Conservation (phyloP, 73 alveolate genomes). For the Blepharisma japonicum region DNA sequence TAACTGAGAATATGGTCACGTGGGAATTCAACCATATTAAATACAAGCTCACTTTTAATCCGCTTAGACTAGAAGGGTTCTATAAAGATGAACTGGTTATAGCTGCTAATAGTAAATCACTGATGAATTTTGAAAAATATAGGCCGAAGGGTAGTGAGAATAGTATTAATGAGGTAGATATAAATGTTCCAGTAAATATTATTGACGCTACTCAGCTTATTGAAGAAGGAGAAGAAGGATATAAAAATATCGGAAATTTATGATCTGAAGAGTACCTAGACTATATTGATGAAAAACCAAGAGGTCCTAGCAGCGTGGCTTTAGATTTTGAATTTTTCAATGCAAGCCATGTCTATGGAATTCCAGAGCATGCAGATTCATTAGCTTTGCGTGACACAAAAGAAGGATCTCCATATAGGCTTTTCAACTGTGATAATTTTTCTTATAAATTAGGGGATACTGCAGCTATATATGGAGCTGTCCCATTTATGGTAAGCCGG, state of each 20-base stretch:
- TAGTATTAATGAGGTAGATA: not conserved
- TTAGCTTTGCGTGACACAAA: conserved; percentile 37
- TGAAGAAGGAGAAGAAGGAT: not conserved
- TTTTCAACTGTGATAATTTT: conserved; percentile 83
- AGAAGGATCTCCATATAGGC: conserved; percentile 49
- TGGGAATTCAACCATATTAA: not conserved
- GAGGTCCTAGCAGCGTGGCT: conserved; percentile 14
- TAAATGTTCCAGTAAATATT: conserved; percentile 6
- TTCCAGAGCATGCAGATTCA: conserved; percentile 49
- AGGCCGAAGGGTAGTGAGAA: not conserved
- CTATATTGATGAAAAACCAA: conserved; percentile 16
- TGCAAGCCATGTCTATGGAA: conserved; percentile 43
- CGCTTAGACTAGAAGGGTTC: conserved; percentile 1
- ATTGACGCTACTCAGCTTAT: not conserved
- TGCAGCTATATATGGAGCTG: conserved; percentile 75
- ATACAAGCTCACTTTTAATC: conserved; percentile 1
- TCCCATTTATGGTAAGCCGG: conserved; percentile 63
- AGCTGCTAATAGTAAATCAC: not conserved
- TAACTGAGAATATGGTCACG: not conserved
- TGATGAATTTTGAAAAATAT: conserved; percentile 13
- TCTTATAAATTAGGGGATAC: conserved; percentile 65
- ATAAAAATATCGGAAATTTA: not conserved
- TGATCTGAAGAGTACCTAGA: not conserved
- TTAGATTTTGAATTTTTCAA: conserved; percentile 11
- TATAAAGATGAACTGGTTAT: not conserved